A percentile compares a stretch with the other conserved stretches of the same genome.
phyloP scores from a whole-genome alignment of 768 basidiomycete species.

The Obba rivulosa region DNA sequence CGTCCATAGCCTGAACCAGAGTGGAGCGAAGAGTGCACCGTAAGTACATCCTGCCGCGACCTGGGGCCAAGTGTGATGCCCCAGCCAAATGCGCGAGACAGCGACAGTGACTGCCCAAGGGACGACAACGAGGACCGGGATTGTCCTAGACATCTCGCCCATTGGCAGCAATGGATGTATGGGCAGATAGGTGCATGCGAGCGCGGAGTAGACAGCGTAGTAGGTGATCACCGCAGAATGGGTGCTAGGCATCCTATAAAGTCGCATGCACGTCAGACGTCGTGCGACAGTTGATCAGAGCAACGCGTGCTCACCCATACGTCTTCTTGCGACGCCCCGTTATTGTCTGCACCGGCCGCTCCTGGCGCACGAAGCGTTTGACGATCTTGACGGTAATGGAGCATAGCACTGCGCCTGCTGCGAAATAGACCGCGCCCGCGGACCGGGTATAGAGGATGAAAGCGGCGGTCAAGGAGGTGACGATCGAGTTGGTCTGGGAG shows the following conservation, averaged over 20 bases:
- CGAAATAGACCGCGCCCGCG: conserved; percentile 55
- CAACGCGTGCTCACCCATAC: conserved; percentile 53
- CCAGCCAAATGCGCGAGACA: conserved; percentile 67
- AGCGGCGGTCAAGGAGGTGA: conserved; percentile 44
- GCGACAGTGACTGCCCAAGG: conserved; percentile 54
- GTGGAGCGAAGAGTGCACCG: conserved; percentile 45
- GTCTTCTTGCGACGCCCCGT: conserved; percentile 40
- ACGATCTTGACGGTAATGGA: conserved; percentile 52
- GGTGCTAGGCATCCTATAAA: conserved; percentile 73
- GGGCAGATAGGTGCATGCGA: conserved; percentile 56
- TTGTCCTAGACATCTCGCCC: conserved; percentile 30
- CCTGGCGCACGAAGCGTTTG: conserved; percentile 59
- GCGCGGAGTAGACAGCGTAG: conserved; percentile 53
- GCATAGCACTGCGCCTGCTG: conserved; percentile 51
- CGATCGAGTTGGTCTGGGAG: conserved; percentile 52
- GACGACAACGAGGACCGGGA: conserved; percentile 41
- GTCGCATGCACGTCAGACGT: not conserved
- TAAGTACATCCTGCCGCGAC: conserved; percentile 54
- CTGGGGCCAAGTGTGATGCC: conserved; percentile 71
- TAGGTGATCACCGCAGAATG: conserved; percentile 68
- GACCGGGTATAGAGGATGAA: conserved; percentile 58
- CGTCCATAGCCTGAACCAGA: conserved; percentile 61
- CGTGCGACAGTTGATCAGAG: not conserved
- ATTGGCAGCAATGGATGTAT: conserved; percentile 49
- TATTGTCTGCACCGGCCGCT: conserved; percentile 43